Base-by-base conservation (phyloP, 495 filamentous ascomycete species). In the Annulohypoxylon stygium region DNA sequence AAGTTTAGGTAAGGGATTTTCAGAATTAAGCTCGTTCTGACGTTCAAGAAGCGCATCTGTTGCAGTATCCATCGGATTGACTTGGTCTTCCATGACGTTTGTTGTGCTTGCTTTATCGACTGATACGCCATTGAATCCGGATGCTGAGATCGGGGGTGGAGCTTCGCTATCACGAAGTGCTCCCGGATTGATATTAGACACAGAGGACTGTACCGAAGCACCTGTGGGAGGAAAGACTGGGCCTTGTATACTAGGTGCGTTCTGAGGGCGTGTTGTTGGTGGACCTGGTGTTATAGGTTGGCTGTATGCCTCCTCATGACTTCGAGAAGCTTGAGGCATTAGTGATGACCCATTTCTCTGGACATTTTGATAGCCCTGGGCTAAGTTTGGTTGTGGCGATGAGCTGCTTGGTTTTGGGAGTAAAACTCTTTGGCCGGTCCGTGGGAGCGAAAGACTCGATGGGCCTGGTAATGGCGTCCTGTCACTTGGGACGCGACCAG, bases 1-100 rank as follows among this genome's bases (percentile, higher is more conserved):
- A 16, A 75, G 39, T 6, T 59, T 63, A 18, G 72, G 72, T 47
- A 75, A 47, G 4, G 72, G 72, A 25, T 75, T 67, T 30, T 65
- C 67, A n/a, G 14, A 10, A 48, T 67, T 67, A 16, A 75, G 67
- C 3, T 55, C 11, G 65, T 75, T 71, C 48, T 75, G 72, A 16
- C 67, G 63, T 47, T 75, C 72, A 14, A 75, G 47, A 50, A 75
- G 67, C 26, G 67, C 58, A n/a, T 75, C 72, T 2, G 72, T 70
- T 48, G 57, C 25, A 6, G 43, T 60, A 10, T 68, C 72, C 51
- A 65, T 68, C 0, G 63, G 58, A 4, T 65, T 54, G 50, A 14
- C 26, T 54, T 64, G 63, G 39, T 67, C 67, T 48, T 68, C 64
- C 33, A 14, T 20, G 30, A 14, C 58, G 7, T 12, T 14, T 25